A percentile compares a stretch with the other conserved stretches of the same genome.
These are phyloP conservation scores for Silene vulgaris DNA, from an alignment of 179 eudicot genomes.

Conservation along the genomic window DNA sequence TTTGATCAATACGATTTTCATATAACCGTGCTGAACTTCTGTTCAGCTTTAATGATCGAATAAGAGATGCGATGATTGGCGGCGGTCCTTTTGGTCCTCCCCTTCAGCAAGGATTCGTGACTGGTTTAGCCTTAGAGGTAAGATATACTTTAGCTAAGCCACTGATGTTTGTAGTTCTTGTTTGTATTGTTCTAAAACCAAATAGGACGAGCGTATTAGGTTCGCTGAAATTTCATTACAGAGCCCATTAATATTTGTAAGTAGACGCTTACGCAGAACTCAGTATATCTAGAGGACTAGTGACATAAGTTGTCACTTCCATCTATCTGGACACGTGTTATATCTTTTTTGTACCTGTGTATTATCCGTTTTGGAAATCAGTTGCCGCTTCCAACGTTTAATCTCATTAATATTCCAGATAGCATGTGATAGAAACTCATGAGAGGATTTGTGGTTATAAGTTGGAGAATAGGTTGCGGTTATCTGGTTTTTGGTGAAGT, in stretches of 20 bases:
- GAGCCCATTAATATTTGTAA: not conserved
- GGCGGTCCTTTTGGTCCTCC: slow-evolving; percentile 97
- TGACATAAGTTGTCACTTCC: not conserved
- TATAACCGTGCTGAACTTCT: slow-evolving; percentile 9
- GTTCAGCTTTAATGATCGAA: slow-evolving; percentile 87
- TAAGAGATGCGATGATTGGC: slow-evolving; percentile 90
- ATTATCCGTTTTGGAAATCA: not conserved
- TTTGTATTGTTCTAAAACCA: not conserved
- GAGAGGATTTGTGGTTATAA: not conserved
- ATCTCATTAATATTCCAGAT: not conserved
- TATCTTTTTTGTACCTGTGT: not conserved
- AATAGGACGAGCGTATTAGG: not conserved
- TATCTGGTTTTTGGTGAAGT: not conserved
- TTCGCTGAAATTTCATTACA: not conserved
- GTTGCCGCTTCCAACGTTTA: not conserved
- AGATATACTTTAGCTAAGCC: slow-evolving; percentile 8
- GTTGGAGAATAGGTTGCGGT: not conserved
- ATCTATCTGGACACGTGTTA: not conserved
- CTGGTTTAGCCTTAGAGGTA: slow-evolving; percentile 89
- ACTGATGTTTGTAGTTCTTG: not conserved
- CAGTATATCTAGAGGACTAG: not conserved
- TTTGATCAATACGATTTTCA: not conserved
- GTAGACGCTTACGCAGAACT: not conserved
- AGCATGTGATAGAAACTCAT: not conserved
- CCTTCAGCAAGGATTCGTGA: slow-evolving; percentile 93